phyloP scores from a whole-genome alignment of 2,329 filamentous ascomycete species.

The Endocalyx cinctus region DNA sequence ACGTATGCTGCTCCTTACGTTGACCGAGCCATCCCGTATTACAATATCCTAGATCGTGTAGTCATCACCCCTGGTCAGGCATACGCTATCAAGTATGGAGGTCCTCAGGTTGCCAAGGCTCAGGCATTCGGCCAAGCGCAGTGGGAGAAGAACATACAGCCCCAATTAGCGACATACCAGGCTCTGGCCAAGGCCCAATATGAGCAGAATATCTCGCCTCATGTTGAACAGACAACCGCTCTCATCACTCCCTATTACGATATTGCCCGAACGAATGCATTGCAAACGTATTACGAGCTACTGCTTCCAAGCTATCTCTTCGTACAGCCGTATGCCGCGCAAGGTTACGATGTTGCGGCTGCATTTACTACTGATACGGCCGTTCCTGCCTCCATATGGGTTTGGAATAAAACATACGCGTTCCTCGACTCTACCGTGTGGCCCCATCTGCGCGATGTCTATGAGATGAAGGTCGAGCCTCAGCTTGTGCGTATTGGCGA shows the following conservation, averaged over 20 bases:
- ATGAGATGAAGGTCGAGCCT: conserved; percentile 89
- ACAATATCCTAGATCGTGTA: conserved; percentile 53
- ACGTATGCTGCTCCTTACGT: conserved; percentile 81
- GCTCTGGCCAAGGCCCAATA: conserved; percentile 61
- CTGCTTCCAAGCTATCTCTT: conserved; percentile 71
- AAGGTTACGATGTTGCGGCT: conserved; percentile 63
- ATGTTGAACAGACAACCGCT: conserved; percentile 59
- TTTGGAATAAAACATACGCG: conserved; percentile 61
- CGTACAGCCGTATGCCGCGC: conserved; percentile 68
- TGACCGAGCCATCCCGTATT: conserved; percentile 72
- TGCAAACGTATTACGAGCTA: conserved; percentile 66
- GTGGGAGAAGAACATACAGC: conserved; percentile 76
- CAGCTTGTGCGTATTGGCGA: conserved; percentile 90
- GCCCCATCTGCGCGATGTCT: conserved; percentile 75
- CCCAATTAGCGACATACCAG: conserved; percentile 65
- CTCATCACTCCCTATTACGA: conserved; percentile 68
- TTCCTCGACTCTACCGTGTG: conserved; percentile 76
- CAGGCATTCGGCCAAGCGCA: conserved; percentile 63
- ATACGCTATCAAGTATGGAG: conserved; percentile 68
- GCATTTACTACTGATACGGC: conserved; percentile 64
- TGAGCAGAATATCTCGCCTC: conserved; percentile 64
- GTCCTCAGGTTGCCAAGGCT: conserved; percentile 65
- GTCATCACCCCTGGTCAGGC: conserved; percentile 65
- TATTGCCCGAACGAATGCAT: conserved; percentile 55
- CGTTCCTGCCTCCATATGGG: conserved; percentile 67